phyloP scores from a whole-genome alignment of 2,329 filamentous ascomycete species.

The Diaporthe nobilis region DNA sequence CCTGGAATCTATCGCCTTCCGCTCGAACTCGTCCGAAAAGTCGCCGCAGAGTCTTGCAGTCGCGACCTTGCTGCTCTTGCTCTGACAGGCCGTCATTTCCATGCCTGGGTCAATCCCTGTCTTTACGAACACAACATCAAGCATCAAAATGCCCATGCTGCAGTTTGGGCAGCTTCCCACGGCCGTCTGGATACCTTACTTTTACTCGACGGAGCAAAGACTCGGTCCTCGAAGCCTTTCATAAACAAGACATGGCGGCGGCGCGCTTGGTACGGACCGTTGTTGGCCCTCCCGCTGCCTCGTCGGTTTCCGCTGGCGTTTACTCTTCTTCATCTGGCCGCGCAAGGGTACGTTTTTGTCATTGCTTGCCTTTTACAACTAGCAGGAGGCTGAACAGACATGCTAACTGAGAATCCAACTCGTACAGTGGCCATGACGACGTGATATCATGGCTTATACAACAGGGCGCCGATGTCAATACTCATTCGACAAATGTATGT shows the following conservation, averaged over 20 bases:
- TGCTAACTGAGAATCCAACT: rapidly evolving
- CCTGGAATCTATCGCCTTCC: conserved; percentile 8
- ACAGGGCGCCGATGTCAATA: too few species aligned
- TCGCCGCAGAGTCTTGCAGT: not conserved
- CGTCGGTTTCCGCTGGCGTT: too few species aligned
- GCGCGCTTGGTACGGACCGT: too few species aligned
- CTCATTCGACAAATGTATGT: too few species aligned
- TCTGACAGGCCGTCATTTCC: not conserved
- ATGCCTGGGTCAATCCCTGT: not conserved
- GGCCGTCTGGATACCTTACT: not conserved
- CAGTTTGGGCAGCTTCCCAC: not conserved
- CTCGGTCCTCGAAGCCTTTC: not conserved
- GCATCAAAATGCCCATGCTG: not conserved
- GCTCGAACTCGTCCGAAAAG: not conserved
- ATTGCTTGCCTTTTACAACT: too few species aligned
- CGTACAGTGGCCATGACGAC: too few species aligned
- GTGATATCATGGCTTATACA: too few species aligned
- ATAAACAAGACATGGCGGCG: not conserved
- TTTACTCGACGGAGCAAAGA: not conserved
- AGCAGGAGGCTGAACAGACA: too few species aligned
- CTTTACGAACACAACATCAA: conserved; percentile 14
- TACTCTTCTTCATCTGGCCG: too few species aligned
- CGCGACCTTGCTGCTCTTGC: not conserved
- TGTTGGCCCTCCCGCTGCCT: too few species aligned
- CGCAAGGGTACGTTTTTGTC: rapidly evolving